These are phyloP conservation scores for Penicillium cataractarum DNA, from an alignment of 495 filamentous ascomycete genomes.

Conservation along the genomic window DNA sequence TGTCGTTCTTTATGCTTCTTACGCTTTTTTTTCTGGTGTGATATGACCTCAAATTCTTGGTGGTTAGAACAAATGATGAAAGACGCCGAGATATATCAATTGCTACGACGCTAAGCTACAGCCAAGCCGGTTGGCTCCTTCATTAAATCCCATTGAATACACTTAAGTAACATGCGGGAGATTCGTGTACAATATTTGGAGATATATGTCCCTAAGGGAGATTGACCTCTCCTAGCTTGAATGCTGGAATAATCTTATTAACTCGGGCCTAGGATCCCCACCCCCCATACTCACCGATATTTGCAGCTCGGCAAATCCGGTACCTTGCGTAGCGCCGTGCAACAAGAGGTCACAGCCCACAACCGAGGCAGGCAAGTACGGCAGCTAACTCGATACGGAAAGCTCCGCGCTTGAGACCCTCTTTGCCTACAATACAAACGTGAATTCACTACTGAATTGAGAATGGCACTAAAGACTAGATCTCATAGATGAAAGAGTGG, in stretches of 20 bases:
- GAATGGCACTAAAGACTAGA: neutral
- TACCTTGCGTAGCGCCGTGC: neutral
- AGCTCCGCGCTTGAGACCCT: neutral
- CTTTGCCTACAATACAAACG: neutral
- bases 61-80: neutral
- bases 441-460: too few relatives aligned
- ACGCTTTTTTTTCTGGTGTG: neutral
- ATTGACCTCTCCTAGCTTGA: neutral
- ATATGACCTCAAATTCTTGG: neutral
- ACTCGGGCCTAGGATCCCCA: neutral
- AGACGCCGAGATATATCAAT: neutral
- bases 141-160: too few relatives aligned
- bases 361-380: neutral
- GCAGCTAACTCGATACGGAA: slow-evolving; percentile 3
- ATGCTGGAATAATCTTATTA: neutral
- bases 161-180: too few relatives aligned
- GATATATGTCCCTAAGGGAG: too few relatives aligned
- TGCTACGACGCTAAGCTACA: neutral
- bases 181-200: too few relatives aligned
- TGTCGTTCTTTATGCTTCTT: too few relatives aligned
- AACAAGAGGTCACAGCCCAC: neutral
- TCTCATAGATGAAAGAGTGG: neutral
- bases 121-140: neutral
- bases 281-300: neutral
- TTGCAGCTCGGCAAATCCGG: neutral